phyloP scores from a whole-genome alignment of 1,139 yeast genomes.

The Meyerozyma elateridarum region DNA sequence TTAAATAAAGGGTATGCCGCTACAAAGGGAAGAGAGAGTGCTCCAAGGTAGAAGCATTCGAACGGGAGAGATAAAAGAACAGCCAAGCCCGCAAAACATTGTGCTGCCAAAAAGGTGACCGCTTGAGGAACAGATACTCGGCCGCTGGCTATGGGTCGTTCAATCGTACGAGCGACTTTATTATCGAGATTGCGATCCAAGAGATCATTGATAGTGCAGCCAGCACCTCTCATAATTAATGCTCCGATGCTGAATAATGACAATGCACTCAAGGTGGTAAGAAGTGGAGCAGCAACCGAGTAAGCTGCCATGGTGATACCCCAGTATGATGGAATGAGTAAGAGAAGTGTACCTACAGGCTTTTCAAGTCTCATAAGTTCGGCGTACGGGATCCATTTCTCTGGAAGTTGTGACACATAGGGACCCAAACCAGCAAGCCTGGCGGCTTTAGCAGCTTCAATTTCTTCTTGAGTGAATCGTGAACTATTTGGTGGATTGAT shows the following conservation, averaged over 20 bases:
- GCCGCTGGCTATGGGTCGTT: conserved; percentile 88
- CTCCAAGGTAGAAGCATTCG: conserved; percentile 80
- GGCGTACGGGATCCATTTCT: conserved; percentile 78
- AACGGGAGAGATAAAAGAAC: conserved; percentile 69
- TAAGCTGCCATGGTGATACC: conserved; percentile 84
- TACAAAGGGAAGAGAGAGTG: conserved; percentile 74
- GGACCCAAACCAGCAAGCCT: conserved; percentile 57
- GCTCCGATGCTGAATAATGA: conserved; percentile 79
- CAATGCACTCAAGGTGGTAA: conserved; percentile 54
- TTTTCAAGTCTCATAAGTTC: conserved; percentile 88
- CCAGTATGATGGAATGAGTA: conserved; percentile 79
- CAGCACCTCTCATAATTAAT: conserved; percentile 93
- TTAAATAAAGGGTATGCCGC: conserved; percentile 90
- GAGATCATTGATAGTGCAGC: conserved; percentile 91
- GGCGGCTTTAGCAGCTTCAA: conserved; percentile 51
- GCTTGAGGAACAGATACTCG: conserved; percentile 74
- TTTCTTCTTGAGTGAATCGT: conserved; percentile 50
- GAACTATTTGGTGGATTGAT: not conserved
- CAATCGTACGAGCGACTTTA: conserved; percentile 81
- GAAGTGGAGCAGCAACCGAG: conserved; percentile 61
- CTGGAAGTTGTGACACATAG: conserved; percentile 60
- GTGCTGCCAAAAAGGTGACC: conserved; percentile 66
- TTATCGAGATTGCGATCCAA: conserved; percentile 78
- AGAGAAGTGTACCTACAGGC: conserved; percentile 87
- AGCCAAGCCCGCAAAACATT: conserved; percentile 70